Base-by-base conservation (phyloP, 2,329 filamentous ascomycete species). In the Hymenoscyphus repandus region DNA sequence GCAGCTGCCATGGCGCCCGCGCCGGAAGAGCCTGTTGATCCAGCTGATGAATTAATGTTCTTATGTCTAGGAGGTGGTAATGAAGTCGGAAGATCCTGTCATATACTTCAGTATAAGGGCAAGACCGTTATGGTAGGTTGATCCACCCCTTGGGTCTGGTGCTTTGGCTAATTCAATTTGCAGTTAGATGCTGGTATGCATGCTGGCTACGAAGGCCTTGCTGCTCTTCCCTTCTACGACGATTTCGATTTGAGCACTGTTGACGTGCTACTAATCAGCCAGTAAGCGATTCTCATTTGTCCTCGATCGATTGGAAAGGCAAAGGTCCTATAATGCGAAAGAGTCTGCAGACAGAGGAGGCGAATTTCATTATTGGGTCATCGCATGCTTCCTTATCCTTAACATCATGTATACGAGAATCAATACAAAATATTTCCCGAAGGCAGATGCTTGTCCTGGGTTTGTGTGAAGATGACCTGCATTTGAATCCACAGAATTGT, bases 71-170 rank as follows among this genome's bases (percentile, higher is more conserved):
- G 93, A 55, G 93, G 93, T 55, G 93, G 93, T 60, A 97, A 96
- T 69, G 93, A 99, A 72, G 93, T 99, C 55, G 93, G 93, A 48
- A 80, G 93, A 59, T 97, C 93, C 59, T 97, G 93, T 70, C 93
- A 99, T 68, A 96, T 99, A 62, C 84, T 99, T 53, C 90, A 97
- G 66, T 99, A 99, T 79, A 99, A 97, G 72, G 93, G 93, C 55
- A 99, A 99, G 72, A 97, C 92, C 5, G 90, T 99, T 60, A 99
- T 99, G 93, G 90, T 95, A 74, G 61, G 82, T 51, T 44, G 45
- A 44, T 15, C 51, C 45, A 1, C 42, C 33, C 36, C 36, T 17
- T 47, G n/a, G 5, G 15, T 41, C 22, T 22, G 10, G 7, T 17
- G 13, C 18, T 22, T 42, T 38, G 36, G 15, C 48, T 52, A 49